These are phyloP conservation scores for Rhizophora mangle DNA, from an alignment of 345 rosid genomes.

Conservation along the genomic window DNA sequence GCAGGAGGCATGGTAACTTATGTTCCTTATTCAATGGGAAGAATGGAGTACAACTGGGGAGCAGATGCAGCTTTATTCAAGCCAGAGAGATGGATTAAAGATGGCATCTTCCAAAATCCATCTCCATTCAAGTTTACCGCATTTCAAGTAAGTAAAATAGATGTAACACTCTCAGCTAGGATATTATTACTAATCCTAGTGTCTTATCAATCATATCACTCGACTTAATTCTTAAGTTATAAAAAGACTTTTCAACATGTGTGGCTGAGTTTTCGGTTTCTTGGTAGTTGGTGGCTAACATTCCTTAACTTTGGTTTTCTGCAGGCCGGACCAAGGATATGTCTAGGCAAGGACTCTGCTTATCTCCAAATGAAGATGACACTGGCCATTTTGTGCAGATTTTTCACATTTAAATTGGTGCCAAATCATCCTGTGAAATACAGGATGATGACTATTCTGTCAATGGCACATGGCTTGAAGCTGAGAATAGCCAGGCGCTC, in stretches of 20 bases:
- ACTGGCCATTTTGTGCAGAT: constrained; percentile 73
- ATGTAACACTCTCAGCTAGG: background rate
- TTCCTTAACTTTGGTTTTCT: constrained; percentile 5
- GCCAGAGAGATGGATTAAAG: constrained; percentile 95
- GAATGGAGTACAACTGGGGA: constrained; percentile 95
- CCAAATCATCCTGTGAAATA: constrained; percentile 78
- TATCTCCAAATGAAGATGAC: constrained; percentile 97
- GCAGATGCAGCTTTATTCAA: constrained; percentile 72
- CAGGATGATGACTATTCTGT: constrained; percentile 89
- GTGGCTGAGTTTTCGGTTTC: too few species aligned
- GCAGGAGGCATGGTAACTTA: constrained; percentile 99
- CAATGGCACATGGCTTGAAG: constrained; percentile 83
- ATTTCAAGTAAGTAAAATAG: constrained; percentile 57
- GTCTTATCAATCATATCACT: too few species aligned
- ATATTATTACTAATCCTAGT: background rate
- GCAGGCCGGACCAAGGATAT: constrained; percentile 92
- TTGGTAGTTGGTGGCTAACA: background rate
- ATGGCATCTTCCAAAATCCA: constrained; percentile 73
- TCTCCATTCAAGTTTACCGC: constrained; percentile 97
- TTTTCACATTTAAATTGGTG: constrained; percentile 64
- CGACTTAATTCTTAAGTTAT: too few species aligned
- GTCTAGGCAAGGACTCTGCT: constrained; percentile 96
- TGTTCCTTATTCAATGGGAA: constrained; percentile 97
- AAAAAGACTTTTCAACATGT: too few species aligned
- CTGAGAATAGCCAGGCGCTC: constrained; percentile 47